A percentile compares a stretch with the other conserved stretches of the same genome.
Evolutionary conservation across 306 rosid genomes (phyloP).

Genomic region (Prunus dulcis): DNA sequence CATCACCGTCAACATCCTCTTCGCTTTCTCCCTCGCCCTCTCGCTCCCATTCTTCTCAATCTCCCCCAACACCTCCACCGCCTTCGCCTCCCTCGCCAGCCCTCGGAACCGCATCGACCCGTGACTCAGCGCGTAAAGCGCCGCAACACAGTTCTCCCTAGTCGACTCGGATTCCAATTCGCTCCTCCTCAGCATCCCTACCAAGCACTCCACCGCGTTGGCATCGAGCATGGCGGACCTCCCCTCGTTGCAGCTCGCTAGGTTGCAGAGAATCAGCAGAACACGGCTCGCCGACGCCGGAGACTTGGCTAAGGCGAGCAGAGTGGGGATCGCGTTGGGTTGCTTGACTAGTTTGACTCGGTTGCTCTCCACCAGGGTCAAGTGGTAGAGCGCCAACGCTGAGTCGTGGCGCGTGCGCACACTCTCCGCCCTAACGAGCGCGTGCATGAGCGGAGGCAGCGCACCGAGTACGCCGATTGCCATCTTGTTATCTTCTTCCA

Average conservation of each 20-base stretch:
- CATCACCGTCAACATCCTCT: conserved; percentile 62
- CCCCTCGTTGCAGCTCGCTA: conserved; percentile 65
- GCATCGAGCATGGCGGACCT: conserved; percentile 79
- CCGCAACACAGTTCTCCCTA: conserved; percentile 85
- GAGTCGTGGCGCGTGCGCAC: conserved; percentile 77
- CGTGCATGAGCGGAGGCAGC: conserved; percentile 71
- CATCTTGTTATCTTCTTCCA: conserved; percentile 84
- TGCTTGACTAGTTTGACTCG: conserved; percentile 75
- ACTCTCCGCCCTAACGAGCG: conserved; percentile 61
- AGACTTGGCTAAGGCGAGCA: conserved; percentile 42
- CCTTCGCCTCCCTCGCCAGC: conserved; percentile 78
- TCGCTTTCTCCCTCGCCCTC: conserved; percentile 80
- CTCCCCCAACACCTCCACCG: conserved; percentile 65
- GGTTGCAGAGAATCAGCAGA: conserved; percentile 65
- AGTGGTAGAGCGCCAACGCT: conserved; percentile 75
- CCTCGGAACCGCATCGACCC: conserved; percentile 81
- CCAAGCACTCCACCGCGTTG: conserved; percentile 64
- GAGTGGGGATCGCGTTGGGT: conserved; percentile 56
- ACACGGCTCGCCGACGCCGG: conserved; percentile 50
- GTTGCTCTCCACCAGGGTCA: conserved; percentile 69
- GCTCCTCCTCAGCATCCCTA: conserved; percentile 46
- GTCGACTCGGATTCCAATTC: conserved; percentile 64
- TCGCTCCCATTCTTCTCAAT: conserved; percentile 76
- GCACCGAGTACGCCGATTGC: conserved; percentile 90
- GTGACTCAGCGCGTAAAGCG: conserved; percentile 70